Base-by-base conservation (phyloP, 225 moss, liverwort and hornwort genomes). In the Anthoceros angustus region DNA sequence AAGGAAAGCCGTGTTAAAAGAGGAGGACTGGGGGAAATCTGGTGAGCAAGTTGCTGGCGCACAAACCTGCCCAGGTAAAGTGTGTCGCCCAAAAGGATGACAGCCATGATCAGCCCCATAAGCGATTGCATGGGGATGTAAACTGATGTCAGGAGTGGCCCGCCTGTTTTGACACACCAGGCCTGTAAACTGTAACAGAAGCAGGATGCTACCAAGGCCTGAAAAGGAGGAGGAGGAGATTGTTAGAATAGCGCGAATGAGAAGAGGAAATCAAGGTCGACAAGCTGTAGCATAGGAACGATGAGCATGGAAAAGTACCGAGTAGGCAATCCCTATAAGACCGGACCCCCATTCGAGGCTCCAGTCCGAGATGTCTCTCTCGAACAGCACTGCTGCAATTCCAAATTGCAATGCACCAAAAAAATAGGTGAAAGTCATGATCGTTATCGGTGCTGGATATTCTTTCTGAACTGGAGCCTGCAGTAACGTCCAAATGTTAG, bases 331-430 rank as follows among this genome's bases (percentile, higher is more conserved):
- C 50, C 77, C 72, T 38, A 67, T 0, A 42, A 80, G 21, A 67
- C 78, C 80, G 16, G 77, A 66, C 14, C 69, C 70, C 71, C 71
- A 72, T 2, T 73, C 39, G 0, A 83, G 75, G 41, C 71, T 68
- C 73, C 75, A 80, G 64, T 25, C 39, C 15, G 76, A 32, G 5
- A 69, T 65, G 41, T 77, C 83, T 40, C 75, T 75, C 0, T 72
- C 74, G 23, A 77, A 63, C 15, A 70, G 12, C 15, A 72, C 23
- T 69, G 75, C 77, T 10, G 80, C 10, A 15, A 78, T 10, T 25
- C 42, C 63, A 16, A 83, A 71, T 73, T 83, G 83, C 25, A 83
- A 38, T 7, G 76, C 71, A 10, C 83, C 83, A 42, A 83, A 83
- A 8, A 83, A 42, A 50, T 83, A 83, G 0, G 80, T 80, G 67